Evolutionary conservation across 2,329 filamentous ascomycete species (phyloP).

Genomic region (Fusarium robinianum): DNA sequence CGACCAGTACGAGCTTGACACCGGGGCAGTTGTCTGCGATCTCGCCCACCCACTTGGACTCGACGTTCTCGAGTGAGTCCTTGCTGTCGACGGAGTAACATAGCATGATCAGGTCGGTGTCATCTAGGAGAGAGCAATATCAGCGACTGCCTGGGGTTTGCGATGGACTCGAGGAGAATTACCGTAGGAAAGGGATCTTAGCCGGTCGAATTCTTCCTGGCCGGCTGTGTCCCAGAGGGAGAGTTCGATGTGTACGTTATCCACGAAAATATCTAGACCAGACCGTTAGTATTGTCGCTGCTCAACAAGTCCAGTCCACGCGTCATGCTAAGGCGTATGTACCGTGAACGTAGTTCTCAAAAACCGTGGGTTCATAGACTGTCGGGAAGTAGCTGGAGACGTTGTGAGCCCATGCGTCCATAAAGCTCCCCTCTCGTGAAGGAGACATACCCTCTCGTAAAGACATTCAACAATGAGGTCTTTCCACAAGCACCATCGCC

Average conservation of each 20-base stretch:
- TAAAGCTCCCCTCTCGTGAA: background rate
- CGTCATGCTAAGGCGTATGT: conserved; percentile 38
- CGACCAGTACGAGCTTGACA: conserved; percentile 92
- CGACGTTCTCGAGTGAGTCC: conserved; percentile 96
- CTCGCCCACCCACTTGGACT: conserved; percentile 97
- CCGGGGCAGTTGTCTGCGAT: conserved; percentile 97
- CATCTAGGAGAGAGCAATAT: conserved; percentile 51
- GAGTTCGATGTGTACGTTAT: conserved; percentile 94
- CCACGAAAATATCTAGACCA: conserved; percentile 92
- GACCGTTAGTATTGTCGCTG: conserved; percentile 7
- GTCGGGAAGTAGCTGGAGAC: conserved; percentile 84
- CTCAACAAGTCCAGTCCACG: background rate
- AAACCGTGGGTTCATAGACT: conserved; percentile 97
- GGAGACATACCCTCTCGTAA: conserved; percentile 87
- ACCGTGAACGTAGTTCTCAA: conserved; percentile 99
- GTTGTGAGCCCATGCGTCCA: conserved; percentile 17
- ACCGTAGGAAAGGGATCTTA: conserved; percentile 95
- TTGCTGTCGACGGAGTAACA: conserved; percentile 98
- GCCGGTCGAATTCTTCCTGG: conserved; percentile 97
- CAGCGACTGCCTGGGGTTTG: conserved; percentile 1
- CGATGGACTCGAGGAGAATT: conserved; percentile 13
- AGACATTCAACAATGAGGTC: conserved; percentile 96
- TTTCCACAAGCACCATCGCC: conserved; percentile 97
- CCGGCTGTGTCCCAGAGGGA: conserved; percentile 98
- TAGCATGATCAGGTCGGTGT: conserved; percentile 98